A percentile compares a stretch with the other conserved stretches of the same genome.
phyloP scores from a whole-genome alignment of 2,329 filamentous ascomycete species.

The Blumeriella jaapii region DNA sequence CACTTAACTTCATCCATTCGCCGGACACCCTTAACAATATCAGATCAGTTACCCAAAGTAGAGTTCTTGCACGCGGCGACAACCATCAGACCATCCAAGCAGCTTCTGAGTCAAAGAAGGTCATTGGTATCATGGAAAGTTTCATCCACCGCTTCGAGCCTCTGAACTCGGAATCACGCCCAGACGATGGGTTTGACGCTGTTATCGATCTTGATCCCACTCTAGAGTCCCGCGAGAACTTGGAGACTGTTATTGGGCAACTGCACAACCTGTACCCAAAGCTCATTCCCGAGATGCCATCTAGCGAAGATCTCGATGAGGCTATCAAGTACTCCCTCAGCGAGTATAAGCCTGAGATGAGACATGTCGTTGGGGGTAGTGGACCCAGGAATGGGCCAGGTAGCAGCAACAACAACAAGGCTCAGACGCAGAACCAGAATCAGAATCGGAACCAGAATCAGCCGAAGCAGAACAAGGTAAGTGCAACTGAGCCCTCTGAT shows the following conservation, averaged over 20 bases:
- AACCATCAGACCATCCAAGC: constrained; percentile 98
- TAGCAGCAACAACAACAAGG: constrained; percentile 30
- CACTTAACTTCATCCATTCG: constrained; percentile 80
- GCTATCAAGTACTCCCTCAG: constrained; percentile 67
- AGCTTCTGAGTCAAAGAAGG: constrained; percentile 59
- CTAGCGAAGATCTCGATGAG: constrained; percentile 60
- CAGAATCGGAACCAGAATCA: too few species aligned
- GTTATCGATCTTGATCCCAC: constrained; percentile 76
- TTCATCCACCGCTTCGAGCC: constrained; percentile 82
- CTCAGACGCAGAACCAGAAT: constrained; percentile 30
- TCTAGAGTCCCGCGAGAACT: constrained; percentile 68
- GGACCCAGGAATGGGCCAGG: constrained; percentile 32
- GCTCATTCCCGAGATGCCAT: constrained; percentile 61
- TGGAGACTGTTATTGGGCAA: constrained; percentile 64
- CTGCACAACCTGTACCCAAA: constrained; percentile 70
- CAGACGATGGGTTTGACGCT: constrained; percentile 72
- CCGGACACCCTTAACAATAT: constrained; percentile 55
- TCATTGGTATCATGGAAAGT: constrained; percentile 86
- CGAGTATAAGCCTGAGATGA: constrained; percentile 65
- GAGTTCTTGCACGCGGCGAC: constrained; percentile 77
- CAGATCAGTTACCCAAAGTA: constrained; percentile 59
- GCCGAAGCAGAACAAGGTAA: constrained; percentile 21
- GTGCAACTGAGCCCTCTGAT: constrained; percentile 24
- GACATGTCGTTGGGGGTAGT: constrained; percentile 59
- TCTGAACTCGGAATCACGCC: constrained; percentile 50